These are phyloP conservation scores for Leptodermis oblonga DNA, from an alignment of 257 asterid species.

Conservation along the genomic window DNA sequence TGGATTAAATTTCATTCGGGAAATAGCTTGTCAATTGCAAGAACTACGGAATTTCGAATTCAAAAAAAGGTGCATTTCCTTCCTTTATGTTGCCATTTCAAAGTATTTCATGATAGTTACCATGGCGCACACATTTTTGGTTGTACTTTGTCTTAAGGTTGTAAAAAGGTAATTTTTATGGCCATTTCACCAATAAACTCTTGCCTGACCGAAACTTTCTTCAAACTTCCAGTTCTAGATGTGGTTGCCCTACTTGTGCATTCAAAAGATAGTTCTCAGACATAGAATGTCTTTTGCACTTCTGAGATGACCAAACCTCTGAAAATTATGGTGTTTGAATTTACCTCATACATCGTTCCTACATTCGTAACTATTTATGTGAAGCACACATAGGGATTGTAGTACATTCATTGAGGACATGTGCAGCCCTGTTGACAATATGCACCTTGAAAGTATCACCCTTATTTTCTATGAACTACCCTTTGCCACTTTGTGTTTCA, in stretches of 20 bases:
- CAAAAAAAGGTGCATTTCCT: conserved; percentile 22
- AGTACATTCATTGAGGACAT: background rate
- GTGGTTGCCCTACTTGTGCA: background rate
- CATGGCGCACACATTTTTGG: background rate
- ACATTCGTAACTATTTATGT: background rate
- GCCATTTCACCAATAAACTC: background rate
- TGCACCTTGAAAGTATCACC: no score
- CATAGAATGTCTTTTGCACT: background rate
- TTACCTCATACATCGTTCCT: background rate
- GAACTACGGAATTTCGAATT: conserved; percentile 32
- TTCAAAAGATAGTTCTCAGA: background rate
- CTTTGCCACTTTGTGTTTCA: no score
- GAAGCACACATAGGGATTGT: background rate
- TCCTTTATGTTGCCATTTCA: conserved; percentile 15
- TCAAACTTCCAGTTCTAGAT: background rate
- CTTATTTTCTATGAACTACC: no score
- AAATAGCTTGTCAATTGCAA: conserved; percentile 47
- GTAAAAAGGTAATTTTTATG: background rate
- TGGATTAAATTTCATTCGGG: conserved; percentile 42
- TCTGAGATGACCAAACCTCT: background rate
- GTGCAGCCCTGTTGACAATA: no score
- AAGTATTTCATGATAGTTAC: conserved; percentile 6
- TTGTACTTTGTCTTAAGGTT: background rate
- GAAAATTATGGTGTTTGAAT: background rate
- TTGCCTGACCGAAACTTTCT: background rate